Percentiles rank a stretch among this genome's conserved stretches.
These are phyloP conservation scores for Dioscorea dumetorum DNA, from an alignment of 106 monocot genomes.

Conservation along the genomic window DNA sequence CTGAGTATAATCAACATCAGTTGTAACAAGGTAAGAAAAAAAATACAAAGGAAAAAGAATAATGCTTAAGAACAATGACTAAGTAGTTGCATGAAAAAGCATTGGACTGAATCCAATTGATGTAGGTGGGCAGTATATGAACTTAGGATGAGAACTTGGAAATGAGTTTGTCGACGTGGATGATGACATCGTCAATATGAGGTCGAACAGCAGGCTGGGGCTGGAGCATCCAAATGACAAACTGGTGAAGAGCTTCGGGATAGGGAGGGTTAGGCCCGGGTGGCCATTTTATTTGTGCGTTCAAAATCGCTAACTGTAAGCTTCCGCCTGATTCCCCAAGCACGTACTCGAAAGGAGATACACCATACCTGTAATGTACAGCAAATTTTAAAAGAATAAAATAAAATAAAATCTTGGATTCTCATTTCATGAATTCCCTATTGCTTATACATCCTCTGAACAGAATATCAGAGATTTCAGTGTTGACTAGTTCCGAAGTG, in stretches of 20 bases:
- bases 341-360: conserved; percentile 89
- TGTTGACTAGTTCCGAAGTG: no score
- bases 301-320: conserved; percentile 71
- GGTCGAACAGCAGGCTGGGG: conserved; percentile 78
- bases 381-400: neutral
- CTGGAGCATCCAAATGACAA: conserved; percentile 88
- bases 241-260: conserved; percentile 73
- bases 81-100: no score
- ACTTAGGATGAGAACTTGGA: conserved; percentile 59
- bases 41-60: neutral
- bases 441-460: no score
- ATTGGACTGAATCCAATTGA: no score
- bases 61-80: no score
- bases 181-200: conserved; percentile 64
- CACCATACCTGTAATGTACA: conserved; percentile 54
- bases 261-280: conserved; percentile 53
- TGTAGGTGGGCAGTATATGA: no score
- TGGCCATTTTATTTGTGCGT: conserved; percentile 82
- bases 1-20: no score
- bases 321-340: conserved; percentile 80
- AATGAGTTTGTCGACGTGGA: conserved; percentile 90
- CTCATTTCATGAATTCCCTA: no score
- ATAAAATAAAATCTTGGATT: no score
- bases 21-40: neutral
- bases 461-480: no score